Base-by-base conservation (phyloP, 164 flowering plant species). In the Taxillus chinensis region DNA sequence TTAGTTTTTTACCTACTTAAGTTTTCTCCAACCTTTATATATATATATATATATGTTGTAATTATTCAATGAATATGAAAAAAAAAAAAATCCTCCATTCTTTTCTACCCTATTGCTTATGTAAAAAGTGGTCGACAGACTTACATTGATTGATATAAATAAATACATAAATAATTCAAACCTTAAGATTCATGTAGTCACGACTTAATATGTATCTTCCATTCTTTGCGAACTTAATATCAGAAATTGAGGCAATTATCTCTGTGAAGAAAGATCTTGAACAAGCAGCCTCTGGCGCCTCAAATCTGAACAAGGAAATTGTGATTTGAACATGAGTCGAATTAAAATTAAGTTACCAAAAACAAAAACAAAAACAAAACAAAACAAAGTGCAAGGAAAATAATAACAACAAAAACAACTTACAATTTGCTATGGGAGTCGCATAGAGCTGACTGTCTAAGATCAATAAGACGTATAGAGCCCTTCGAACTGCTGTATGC, bases 201-300 rank as follows among this genome's bases (percentile, higher is more conserved):
- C 58, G 58, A 13, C 58, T 55, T 8, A 55, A 7, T 17, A 55
- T 55, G 58, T 55, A 38, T 16, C 58, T 55, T 17, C 58, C 58
- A 55, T 55, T 11, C 12, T 55, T 55, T 55, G 58, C 38, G 2
- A 55, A 55, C 40, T 55, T 55, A n/a, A 55, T 55, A 16, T 55
- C 58, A 8, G 58, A 55, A 55, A 55, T 55, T 17, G 58, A 55
- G 12, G 58, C 58, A 55, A 55, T 55, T 55, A 55, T 55, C 40
- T 55, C 58, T 38, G 58, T 55, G 58, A 55, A 55, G 10, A 55
- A 55, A 17, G 58, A 55, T 11, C 40, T 55, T 38, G 58, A 17
- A 7, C 58, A 27, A 55, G 58, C 39, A 17, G 38, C 39, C 40
- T 55, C 58, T 7, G 7, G 58, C 37, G n/a, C 58, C 58, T 55